phyloP scores from a whole-genome alignment of 2,329 filamentous ascomycete genomes.

The Cyanodermella asteris region DNA sequence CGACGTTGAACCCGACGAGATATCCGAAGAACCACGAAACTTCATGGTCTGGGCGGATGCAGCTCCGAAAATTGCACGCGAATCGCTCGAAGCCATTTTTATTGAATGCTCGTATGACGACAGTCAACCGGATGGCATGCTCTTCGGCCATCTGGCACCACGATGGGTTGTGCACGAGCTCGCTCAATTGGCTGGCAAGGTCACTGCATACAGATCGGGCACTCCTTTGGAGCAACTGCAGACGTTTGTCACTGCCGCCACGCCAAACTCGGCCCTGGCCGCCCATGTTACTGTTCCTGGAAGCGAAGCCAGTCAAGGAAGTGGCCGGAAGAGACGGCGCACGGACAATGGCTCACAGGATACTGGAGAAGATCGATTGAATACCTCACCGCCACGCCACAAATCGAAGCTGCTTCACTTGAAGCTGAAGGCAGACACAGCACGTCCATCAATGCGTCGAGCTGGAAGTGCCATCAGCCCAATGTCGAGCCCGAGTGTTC shows the following conservation, averaged over 20 bases:
- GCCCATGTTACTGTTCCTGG: too few relatives aligned
- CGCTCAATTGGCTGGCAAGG: slow-evolving; percentile 45
- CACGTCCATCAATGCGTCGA: background rate
- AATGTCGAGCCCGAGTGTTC: slow-evolving; percentile 2
- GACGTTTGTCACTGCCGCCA: background rate
- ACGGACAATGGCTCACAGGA: background rate
- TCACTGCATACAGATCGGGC: slow-evolving; percentile 31
- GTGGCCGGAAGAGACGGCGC: background rate
- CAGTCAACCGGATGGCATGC: slow-evolving; percentile 47
- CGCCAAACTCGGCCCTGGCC: background rate
- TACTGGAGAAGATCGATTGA: background rate
- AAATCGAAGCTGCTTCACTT: too few relatives aligned
- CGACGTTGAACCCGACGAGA: slow-evolving; percentile 77
- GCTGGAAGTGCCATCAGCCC: slow-evolving; percentile 2
- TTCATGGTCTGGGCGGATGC: slow-evolving; percentile 70
- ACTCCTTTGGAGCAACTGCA: background rate
- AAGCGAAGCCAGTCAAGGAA: background rate
- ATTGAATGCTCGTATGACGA: slow-evolving; percentile 93
- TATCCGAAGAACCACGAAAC: slow-evolving; percentile 66
- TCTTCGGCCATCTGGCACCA: slow-evolving; percentile 81
- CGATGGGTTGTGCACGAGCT: slow-evolving; percentile 65
- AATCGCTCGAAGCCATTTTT: slow-evolving; percentile 58
- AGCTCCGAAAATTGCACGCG: slow-evolving; percentile 57
- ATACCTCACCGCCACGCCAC: too few relatives aligned
- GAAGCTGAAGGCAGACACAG: too few relatives aligned